Conservation (phyloP, 1,284 basidiomycete genomes). For the Limonomyces culmigenus region DNA sequence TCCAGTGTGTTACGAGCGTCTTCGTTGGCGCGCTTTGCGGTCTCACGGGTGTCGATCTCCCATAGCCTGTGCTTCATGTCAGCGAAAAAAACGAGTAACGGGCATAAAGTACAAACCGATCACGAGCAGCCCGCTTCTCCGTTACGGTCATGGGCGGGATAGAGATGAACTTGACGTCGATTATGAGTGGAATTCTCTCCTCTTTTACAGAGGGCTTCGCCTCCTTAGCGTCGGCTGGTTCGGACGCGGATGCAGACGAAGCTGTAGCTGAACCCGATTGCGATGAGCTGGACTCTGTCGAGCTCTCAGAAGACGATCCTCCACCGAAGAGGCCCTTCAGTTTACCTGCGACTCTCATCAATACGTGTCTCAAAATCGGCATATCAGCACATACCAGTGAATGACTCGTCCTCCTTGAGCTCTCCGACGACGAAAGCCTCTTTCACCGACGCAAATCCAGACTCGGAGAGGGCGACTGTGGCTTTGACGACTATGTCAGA, state of each 20-base stretch:
- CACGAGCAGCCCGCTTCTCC: slow-evolving; percentile 55
- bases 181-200: slow-evolving; percentile 43
- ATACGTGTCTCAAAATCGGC: slow-evolving; percentile 4
- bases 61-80: too few species aligned
- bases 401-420: slow-evolving; percentile 57
- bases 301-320: slow-evolving; percentile 14
- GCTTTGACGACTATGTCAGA: slow-evolving; percentile 66
- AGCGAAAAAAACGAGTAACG: neutral
- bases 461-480: slow-evolving; percentile 66
- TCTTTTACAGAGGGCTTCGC: slow-evolving; percentile 24
- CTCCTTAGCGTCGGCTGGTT: too few species aligned
- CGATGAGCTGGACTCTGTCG: slow-evolving; percentile 6
- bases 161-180: slow-evolving; percentile 44
- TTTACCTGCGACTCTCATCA: slow-evolving; percentile 31
- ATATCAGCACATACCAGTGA: slow-evolving; percentile 35
- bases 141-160: slow-evolving; percentile 55
- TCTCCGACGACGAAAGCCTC: slow-evolving; percentile 64
- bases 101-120: slow-evolving; percentile 51
- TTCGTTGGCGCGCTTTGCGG: slow-evolving; percentile 62
- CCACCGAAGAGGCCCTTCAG: slow-evolving; percentile 75
- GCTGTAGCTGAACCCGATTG: slow-evolving; percentile 9
- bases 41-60: slow-evolving; percentile 67
- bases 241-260: slow-evolving; percentile 9
- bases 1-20: slow-evolving; percentile 90
- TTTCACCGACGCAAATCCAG: slow-evolving; percentile 66